phyloP scores from a whole-genome alignment of 805 yeast species.

The Candida ovalis region DNA sequence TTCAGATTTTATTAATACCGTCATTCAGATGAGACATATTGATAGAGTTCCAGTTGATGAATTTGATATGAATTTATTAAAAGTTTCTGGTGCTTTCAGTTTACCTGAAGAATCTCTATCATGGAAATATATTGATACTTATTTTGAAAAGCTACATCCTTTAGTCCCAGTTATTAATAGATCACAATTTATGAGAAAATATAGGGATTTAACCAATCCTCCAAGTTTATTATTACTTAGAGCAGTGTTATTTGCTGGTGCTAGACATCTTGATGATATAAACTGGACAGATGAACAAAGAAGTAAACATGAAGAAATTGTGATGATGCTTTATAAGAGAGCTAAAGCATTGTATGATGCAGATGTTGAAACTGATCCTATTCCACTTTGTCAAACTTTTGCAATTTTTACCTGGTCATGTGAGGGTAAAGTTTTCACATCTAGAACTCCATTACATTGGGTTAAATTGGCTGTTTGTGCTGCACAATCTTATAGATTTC shows the following conservation, averaged over 20 bases:
- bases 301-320: slow-evolving; percentile 35
- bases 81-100: slow-evolving; percentile 65
- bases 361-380: slow-evolving; percentile 61
- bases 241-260: slow-evolving; percentile 62
- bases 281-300: slow-evolving; percentile 44
- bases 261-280: slow-evolving; percentile 54
- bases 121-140: slow-evolving; percentile 55
- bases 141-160: slow-evolving; percentile 43
- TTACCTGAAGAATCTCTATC: slow-evolving; percentile 62
- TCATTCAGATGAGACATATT: not conserved
- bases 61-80: slow-evolving; percentile 43
- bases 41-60: not conserved
- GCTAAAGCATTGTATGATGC: slow-evolving; percentile 65
- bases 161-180: slow-evolving; percentile 4
- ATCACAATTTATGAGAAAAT: slow-evolving; percentile 7
- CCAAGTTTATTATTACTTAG: slow-evolving; percentile 60
- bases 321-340: slow-evolving; percentile 41
- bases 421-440: slow-evolving; percentile 1
- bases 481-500: slow-evolving; percentile 70
- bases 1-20: not conserved
- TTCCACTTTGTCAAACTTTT: slow-evolving; percentile 53
- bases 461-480: slow-evolving; percentile 57
- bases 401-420: slow-evolving; percentile 2
- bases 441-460: slow-evolving; percentile 1
- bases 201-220: slow-evolving; percentile 43